phyloP scores from a whole-genome alignment of 345 rosid genomes.

The Populus tremula region DNA sequence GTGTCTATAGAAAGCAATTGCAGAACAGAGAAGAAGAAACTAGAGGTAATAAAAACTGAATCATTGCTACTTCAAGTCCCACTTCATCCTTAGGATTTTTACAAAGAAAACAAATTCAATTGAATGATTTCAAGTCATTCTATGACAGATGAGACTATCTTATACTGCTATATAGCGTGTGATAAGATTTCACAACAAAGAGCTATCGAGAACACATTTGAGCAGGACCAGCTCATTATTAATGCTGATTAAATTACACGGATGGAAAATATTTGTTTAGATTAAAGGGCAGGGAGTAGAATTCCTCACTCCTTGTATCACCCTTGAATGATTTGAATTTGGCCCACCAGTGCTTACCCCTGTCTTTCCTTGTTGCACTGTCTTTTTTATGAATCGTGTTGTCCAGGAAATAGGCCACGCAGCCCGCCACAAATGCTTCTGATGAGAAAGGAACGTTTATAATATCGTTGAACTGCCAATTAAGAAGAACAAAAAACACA shows the following conservation, averaged over 20 bases:
- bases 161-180: constrained; percentile 13
- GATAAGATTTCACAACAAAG: neutral
- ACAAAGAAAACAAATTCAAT: constrained; percentile 12
- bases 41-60: neutral
- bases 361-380: constrained; percentile 59
- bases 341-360: constrained; percentile 98
- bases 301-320: constrained; percentile 77
- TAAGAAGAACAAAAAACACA: neutral
- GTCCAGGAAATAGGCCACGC: constrained; percentile 74
- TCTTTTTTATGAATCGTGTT: constrained; percentile 61
- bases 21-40: neutral
- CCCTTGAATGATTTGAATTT: constrained; percentile 63
- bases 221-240: neutral
- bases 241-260: constrained; percentile 34
- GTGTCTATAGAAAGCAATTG: neutral
- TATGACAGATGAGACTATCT: constrained; percentile 10
- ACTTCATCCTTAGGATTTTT: constrained; percentile 9
- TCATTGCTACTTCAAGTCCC: constrained; percentile 9
- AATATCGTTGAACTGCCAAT: constrained; percentile 85
- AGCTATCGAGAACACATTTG: neutral
- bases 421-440: constrained; percentile 83
- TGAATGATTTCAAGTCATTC: neutral
- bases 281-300: constrained; percentile 86
- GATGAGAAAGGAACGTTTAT: constrained; percentile 87
- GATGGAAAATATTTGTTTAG: constrained; percentile 91